Base-by-base conservation (phyloP, 2,329 filamentous ascomycete genomes). In the Colletotrichum trifolii region DNA sequence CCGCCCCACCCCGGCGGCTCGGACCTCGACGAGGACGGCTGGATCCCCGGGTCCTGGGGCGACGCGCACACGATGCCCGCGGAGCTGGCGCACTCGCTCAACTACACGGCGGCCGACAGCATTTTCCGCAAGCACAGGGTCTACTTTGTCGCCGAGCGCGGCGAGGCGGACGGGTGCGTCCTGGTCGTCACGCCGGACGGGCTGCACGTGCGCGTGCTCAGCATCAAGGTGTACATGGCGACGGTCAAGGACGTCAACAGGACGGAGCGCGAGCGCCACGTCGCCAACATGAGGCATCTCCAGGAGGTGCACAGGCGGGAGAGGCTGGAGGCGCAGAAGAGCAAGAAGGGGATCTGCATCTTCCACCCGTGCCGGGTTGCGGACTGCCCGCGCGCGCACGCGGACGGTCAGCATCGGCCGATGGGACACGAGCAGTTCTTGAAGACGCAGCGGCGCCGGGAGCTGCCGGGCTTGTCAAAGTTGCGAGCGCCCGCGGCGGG, bases 41-140 rank as follows among this genome's bases (percentile, higher is more conserved):
- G 54, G 54, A 39, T 57, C 36, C 54, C 54, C 8, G 15, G 13
- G 15, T 15, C 43, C 43, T 57, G 54, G 54, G 15, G 34, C 35
- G 6, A 11, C 3, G 40, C 54, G 35, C 12, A 8, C 6, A n/a
- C 15, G n/a, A 34, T 57, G 43, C 43, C 54, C 1, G n/a, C 54
- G 12, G 45, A 40, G 11, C 33, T 48, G 7, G 54, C 45, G 11
- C 43, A 38, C 25, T n/a, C 25, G 11, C 35, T 48, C n/a, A 15
- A 40, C 34, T 9, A 33, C 45, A 39, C 45, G 34, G 38, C 43
- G 3, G 43, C 54, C 35, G 36, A 47, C 45, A 39, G 43, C 35
- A 8, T 40, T 0, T 57, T 57, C 54, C 54, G 36, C 36, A 17
- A 38, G 15, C 54, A 57, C 17, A 12, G 54, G 11, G 54, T 57